phyloP scores from a whole-genome alignment of 1,284 basidiomycete species.

The Schizophyllum amplum region DNA sequence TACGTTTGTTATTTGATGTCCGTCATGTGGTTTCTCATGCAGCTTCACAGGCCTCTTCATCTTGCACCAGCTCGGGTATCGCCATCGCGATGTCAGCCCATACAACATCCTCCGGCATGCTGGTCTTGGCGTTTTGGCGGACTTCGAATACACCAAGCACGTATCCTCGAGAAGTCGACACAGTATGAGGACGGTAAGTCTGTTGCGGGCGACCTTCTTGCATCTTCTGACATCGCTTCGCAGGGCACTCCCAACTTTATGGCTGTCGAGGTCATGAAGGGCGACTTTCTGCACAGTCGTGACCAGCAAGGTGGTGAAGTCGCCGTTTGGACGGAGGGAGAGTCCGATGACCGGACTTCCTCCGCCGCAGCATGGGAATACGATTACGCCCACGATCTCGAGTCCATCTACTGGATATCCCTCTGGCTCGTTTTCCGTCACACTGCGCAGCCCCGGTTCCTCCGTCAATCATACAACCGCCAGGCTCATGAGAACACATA shows the following conservation, averaged over 20 bases:
- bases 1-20: neutral
- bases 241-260: neutral
- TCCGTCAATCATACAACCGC: neutral
- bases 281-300: neutral
- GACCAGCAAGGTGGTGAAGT: no score
- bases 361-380: neutral
- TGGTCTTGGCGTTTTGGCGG: neutral
- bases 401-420: neutral
- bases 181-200: neutral
- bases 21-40: neutral
- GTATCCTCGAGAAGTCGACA: neutral
- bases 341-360: neutral
- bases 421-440: neutral
- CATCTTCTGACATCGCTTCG: neutral
- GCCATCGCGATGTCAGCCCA: neutral
- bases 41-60: neutral
- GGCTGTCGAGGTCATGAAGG: neutral
- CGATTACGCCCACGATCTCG: neutral
- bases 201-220: neutral
- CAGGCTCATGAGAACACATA: neutral
- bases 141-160: neutral
- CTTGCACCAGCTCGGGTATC: neutral
- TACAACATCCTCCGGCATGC: neutral
- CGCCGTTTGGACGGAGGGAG: no score
- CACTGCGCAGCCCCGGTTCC: neutral